Evolutionary conservation across 2,329 filamentous ascomycete species (phyloP).

Genomic region (Colletotrichum sp.): DNA sequence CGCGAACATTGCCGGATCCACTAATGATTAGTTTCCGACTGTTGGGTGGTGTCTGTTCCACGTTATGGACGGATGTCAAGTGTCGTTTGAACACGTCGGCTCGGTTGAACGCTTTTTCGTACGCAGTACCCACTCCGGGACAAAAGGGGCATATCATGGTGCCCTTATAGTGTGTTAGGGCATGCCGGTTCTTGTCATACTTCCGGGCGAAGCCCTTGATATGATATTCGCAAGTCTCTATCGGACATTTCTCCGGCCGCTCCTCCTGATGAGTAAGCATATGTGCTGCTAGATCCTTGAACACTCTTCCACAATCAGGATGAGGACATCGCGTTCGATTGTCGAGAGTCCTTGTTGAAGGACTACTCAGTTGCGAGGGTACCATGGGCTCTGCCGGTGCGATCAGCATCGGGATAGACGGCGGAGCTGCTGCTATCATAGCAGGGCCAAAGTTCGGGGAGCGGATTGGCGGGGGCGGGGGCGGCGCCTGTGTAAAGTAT

Average conservation of each 20-base stretch:
- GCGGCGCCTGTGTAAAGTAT: constrained; percentile 10
- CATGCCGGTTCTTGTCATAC: constrained; percentile 98
- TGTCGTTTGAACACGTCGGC: constrained; percentile 98
- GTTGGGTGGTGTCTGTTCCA: constrained; percentile 93
- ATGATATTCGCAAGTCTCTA: constrained; percentile 91
- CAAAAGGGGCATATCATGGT: constrained; percentile 99
- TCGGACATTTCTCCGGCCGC: constrained; percentile 94
- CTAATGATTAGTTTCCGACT: constrained; percentile 72
- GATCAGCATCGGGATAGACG: not conserved
- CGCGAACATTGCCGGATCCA: constrained; percentile 23
- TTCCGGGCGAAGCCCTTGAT: constrained; percentile 93
- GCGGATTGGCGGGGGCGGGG: constrained; percentile 4
- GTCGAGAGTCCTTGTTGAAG: constrained; percentile 36
- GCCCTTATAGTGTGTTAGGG: constrained; percentile 95
- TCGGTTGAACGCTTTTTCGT: constrained; percentile 94
- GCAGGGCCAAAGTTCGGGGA: constrained; percentile 4
- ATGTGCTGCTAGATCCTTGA: constrained; percentile 78
- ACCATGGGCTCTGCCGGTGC: not conserved
- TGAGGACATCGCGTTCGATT: constrained; percentile 58
- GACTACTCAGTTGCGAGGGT: constrained; percentile 26
- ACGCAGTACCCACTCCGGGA: constrained; percentile 82
- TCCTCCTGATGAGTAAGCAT: constrained; percentile 96
- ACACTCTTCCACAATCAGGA: constrained; percentile 62
- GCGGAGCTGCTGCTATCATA: constrained; percentile 5
- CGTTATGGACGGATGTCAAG: constrained; percentile 88